Conservation (phyloP, 768 basidiomycete species). For the Pulveroboletus sp. region DNA sequence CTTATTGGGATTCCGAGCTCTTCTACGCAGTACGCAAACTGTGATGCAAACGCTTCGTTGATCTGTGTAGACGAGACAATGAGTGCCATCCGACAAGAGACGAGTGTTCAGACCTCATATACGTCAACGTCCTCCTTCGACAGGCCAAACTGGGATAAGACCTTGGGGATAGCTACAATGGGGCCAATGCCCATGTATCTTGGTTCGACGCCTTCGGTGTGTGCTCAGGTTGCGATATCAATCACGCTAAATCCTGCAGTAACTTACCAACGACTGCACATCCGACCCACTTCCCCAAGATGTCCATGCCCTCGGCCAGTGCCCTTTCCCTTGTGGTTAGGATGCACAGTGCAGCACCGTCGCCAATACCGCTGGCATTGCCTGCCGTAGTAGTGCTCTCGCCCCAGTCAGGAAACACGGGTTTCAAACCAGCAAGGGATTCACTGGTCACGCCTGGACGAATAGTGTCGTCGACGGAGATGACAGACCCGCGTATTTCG, state of each 20-base stretch:
- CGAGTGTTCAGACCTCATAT: constrained; percentile 52
- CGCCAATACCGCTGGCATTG: constrained; percentile 85
- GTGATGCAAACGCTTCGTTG: constrained; percentile 90
- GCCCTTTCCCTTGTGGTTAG: constrained; percentile 78
- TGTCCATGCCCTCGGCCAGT: constrained; percentile 66
- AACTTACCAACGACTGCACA: constrained; percentile 68
- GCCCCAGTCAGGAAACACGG: constrained; percentile 83
- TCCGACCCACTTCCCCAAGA: constrained; percentile 80
- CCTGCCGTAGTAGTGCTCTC: constrained; percentile 69
- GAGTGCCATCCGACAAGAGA: neutral
- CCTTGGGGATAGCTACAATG: constrained; percentile 64
- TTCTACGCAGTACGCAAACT: constrained; percentile 90
- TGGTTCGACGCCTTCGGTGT: constrained; percentile 59
- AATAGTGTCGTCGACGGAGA: constrained; percentile 83
- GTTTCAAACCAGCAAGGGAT: constrained; percentile 71
- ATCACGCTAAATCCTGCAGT: neutral
- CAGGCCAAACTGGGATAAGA: constrained; percentile 57
- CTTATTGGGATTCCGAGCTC: constrained; percentile 68
- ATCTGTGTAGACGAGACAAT: constrained; percentile 41
- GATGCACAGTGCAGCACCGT: constrained; percentile 85
- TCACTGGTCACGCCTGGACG: constrained; percentile 78
- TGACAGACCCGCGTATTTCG: constrained; percentile 58
- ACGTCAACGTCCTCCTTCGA: constrained; percentile 70
- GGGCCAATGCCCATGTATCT: constrained; percentile 77
- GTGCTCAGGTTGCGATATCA: constrained; percentile 4